Base-by-base conservation (phyloP, 352 stramenopile species). In the Globisporangium irregulare region DNA sequence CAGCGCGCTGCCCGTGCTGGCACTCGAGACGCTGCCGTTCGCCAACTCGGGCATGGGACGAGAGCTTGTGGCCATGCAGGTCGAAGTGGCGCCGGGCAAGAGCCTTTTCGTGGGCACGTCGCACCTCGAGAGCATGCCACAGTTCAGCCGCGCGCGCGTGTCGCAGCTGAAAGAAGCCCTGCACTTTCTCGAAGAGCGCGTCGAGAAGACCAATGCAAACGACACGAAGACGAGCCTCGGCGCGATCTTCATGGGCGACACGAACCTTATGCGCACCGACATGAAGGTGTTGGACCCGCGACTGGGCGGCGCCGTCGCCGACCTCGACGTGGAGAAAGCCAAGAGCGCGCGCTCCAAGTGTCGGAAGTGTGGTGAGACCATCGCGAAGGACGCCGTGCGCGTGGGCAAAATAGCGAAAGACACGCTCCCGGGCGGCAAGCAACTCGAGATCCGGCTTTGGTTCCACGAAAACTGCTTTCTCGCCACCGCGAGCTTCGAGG, bases 241-340 rank as follows among this genome's bases (percentile, higher is more conserved):
- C 8, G 82, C 82, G 2, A 65, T 94, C 2, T 84, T 94, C 65
- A 92, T 94, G 84, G 86, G 82, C 24, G 86, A 94, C 56, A 92
- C 72, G 4, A 92, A 94, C 69, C 64, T 94, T 27, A 54, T 94
- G 24, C 73, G 73, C 22, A 68, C 68, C 0, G 86, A 94, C 56
- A 78, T 91, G 71, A 86, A 81, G 57, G 62, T 90, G 22, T 68
- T 92, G 59, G 84, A 92, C 70, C 48, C 67, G 41, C 50, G 63
- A 22, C 59, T 80, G 9, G 73, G 73, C 0, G 67, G 34, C 1
- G 63, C 78, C 14, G 74, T 69, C 3, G 51, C 50, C 4, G 75
- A 86, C 58, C 59, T 94, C 29, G 77, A 81, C 8, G 70, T 92
- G 5, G 86, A 92, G 51, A 51, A 71, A 4, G 82, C 86, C 24